Evolutionary conservation across 192 early-diverging fungal genomes (phyloP), one percentile per base, ranked within the genome.

Genomic region (Ambispora gerdemannii): DNA sequence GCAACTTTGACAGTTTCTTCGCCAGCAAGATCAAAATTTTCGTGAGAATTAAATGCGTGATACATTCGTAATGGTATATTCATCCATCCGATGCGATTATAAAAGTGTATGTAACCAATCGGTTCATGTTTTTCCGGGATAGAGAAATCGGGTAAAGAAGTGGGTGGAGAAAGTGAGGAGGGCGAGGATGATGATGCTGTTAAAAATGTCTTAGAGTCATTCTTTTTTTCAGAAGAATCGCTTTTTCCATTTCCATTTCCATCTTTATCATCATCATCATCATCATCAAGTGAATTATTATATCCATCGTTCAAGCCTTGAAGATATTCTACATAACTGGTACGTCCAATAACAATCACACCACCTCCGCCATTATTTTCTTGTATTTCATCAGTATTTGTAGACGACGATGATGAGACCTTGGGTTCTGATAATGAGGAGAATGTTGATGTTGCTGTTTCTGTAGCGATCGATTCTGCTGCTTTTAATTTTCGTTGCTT

Each of bases 1-100:
- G 85, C 89, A 43, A 86, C 67, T 72, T 82, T 78, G 47, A 89
- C 73, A 38, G 74, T 76, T 32, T 76, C 70, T 25, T 69, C 74
- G 74, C 85, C 73, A 24, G 70, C 55, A 51, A 71, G 53, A 72
- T 89, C 73, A 81, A 78, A 67, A 72, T 75, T 71, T 70, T 82
- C 64, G 28, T 77, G 77, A 19, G 75, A 77, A 62, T 80, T 80
- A 64, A 80, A 77, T 10, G 76, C 71, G 20, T 76, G 71, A 77
- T 69, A 80, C 32, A 80, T 15, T 59, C 76, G 77, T 56, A 77
- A 75, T 36, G 67, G 75, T 53, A 77, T 65, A 53, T 80, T 77
- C 51, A 69, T 76, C 73, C 76, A 77, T n/a, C 78, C 78, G 27
- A 66, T 73, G 38, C 68, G 31, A 53, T 75, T 75, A 69, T 75